Conservation (phyloP, 2,329 filamentous ascomycete species). For the Ophiognomonia clavigignenti-juglandacearum region DNA sequence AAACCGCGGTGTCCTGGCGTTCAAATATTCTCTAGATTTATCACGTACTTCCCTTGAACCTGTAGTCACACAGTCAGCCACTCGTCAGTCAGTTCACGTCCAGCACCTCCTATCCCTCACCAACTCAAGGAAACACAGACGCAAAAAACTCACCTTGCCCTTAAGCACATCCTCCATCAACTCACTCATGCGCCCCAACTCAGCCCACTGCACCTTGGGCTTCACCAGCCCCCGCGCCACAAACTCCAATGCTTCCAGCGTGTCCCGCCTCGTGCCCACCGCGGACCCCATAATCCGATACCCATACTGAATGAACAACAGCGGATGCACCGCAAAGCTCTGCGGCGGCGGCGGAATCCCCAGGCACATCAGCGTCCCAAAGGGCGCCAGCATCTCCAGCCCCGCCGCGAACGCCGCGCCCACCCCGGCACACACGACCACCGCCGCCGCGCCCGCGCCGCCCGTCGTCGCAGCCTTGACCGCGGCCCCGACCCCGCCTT, state of each 20-base stretch:
- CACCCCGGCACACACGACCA: slow-evolving; percentile 27
- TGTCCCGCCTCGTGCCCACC: slow-evolving; percentile 33
- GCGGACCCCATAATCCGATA: slow-evolving; percentile 29
- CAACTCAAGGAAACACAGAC: too few species aligned
- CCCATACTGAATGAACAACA: slow-evolving; percentile 29
- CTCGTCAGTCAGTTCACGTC: too few species aligned
- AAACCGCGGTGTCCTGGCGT: too few species aligned
- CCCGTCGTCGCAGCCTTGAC: slow-evolving; percentile 22
- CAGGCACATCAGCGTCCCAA: slow-evolving; percentile 35
- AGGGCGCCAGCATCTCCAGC: slow-evolving; percentile 29
- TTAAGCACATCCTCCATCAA: slow-evolving; percentile 17
- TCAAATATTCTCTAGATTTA: too few species aligned
- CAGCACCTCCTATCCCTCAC: too few species aligned
- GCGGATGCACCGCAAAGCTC: slow-evolving; percentile 27
- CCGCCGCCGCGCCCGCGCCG: slow-evolving; percentile 22
- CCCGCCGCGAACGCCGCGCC: slow-evolving; percentile 29
- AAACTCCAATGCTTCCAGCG: slow-evolving; percentile 36
- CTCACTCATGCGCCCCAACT: slow-evolving; percentile 20
- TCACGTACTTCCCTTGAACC: too few species aligned
- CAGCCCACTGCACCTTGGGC: slow-evolving; percentile 23
- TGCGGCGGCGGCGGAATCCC: slow-evolving; percentile 27
- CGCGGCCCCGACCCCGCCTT: slow-evolving; percentile 20
- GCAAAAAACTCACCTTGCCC: slow-evolving; percentile 17
- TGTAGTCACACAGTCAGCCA: too few species aligned
- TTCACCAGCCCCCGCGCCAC: slow-evolving; percentile 26